Base-by-base conservation (phyloP, 306 rosid species). In the Trichosanthes cucumerina region DNA sequence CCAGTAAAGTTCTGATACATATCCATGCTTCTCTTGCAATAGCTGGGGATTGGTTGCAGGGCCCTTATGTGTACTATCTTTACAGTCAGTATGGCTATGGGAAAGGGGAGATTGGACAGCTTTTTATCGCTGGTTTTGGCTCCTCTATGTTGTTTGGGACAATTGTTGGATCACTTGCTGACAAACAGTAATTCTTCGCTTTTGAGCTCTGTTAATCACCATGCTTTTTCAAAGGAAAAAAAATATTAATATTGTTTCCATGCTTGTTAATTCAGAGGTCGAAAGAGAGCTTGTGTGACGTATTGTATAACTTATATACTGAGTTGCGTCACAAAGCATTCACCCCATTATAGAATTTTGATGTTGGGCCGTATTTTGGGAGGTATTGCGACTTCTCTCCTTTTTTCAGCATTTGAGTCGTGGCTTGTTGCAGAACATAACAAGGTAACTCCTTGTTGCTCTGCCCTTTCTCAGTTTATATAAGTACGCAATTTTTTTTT, bases 41-140 rank as follows among this genome's bases (percentile, higher is more conserved):
- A 95, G 99, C 99, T 50, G 99, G 99, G 84, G 99, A 95, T 83
- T 95, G 99, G 99, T 86, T 95, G 92, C 97, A 95, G 92, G 99
- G 99, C 81, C 99, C 99, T 53, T 95, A 95, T 84, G 99, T 95
- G 8, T 95, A 95, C 87, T 95, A 91, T 79, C 99, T 95, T 59
- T 95, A 95, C 85, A 92, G 89, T 79, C 90, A 90, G 14, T 95
- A 95, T 74, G 97, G 99, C 15, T 92, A 87, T 39, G 86, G 89
- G 26, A 95, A 95, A 75, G 97, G 97, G 71, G 96, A 95, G 33
- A 95, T 95, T 16, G 99, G 99, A 47, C 99, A 95, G 78, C 96
- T 95, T 63, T 95, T 95, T 74, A 95, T 95, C 78, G 98, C 98
- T 86, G 98, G 98, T 53, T 95, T 95, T 80, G 98, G 98, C 21